These are phyloP conservation scores for Pichia paraexigua DNA, from an alignment of 805 yeast species.

Conservation along the genomic window DNA sequence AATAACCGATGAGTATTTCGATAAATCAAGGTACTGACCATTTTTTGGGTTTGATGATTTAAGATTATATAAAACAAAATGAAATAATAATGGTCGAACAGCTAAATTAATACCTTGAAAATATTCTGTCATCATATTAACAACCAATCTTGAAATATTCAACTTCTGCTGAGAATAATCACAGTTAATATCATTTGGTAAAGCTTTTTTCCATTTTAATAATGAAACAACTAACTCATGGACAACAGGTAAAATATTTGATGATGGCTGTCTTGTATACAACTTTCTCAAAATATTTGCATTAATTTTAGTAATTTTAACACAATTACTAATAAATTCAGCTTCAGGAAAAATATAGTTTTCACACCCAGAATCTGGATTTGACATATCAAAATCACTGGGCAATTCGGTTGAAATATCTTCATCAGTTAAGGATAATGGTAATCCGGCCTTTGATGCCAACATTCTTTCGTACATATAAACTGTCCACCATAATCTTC, in stretches of 20 bases:
- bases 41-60: conserved; percentile 29
- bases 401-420: conserved; percentile 76
- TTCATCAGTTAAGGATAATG: conserved; percentile 70
- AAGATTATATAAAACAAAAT: conserved; percentile 62
- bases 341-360: conserved; percentile 73
- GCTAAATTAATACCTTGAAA: conserved; percentile 78
- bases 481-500: conserved; percentile 34
- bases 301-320: conserved; percentile 69
- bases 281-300: conserved; percentile 62
- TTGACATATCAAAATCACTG: conserved; percentile 56
- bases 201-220: conserved; percentile 56
- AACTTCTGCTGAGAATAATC: conserved; percentile 50
- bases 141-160: conserved; percentile 55
- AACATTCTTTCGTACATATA: conserved; percentile 54
- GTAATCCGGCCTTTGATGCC: conserved; percentile 75
- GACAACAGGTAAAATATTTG: conserved; percentile 68
- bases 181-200: conserved; percentile 58
- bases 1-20: conserved; percentile 59
- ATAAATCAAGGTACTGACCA: conserved; percentile 49
- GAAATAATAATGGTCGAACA: conserved; percentile 67
- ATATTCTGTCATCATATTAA: conserved; percentile 74
- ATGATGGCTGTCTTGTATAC: conserved; percentile 67
- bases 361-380: conserved; percentile 52
- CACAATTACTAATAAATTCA: conserved; percentile 68
- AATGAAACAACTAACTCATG: conserved; percentile 61